Evolutionary conservation across 129 eudicot genomes (phyloP).

Genomic region (Flaveria ramosissima): DNA sequence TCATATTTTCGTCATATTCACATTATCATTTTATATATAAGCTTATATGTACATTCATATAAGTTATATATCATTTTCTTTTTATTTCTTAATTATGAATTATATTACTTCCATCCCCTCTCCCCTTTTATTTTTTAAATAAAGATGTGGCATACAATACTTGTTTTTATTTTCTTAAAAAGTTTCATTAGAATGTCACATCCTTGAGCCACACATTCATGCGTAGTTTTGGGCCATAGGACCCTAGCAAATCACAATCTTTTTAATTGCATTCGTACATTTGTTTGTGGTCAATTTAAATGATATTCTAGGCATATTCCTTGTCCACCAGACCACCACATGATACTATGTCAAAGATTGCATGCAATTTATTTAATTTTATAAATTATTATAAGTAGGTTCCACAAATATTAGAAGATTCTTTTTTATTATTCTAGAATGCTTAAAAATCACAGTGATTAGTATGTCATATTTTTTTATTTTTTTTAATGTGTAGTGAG

Average conservation of each 20-base stretch:
- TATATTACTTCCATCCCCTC: not conserved
- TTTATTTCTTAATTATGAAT: too few relatives aligned
- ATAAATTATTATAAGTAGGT: too few relatives aligned
- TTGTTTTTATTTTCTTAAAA: not conserved
- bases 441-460: too few relatives aligned
- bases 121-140: not conserved
- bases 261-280: not conserved
- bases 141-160: not conserved
- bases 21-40: too few relatives aligned
- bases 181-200: not conserved
- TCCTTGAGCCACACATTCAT: not conserved
- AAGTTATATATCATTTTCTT: too few relatives aligned
- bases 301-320: constrained; percentile 21
- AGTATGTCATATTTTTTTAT: too few relatives aligned
- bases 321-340: constrained; percentile 12
- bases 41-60: too few relatives aligned
- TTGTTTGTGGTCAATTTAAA: not conserved
- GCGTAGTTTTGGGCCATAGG: not conserved
- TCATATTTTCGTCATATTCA: too few relatives aligned
- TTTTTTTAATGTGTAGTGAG: too few relatives aligned
- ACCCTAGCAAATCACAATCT: not conserved
- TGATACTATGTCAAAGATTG: not conserved
- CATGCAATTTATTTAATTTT: not conserved
- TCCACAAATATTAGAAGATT: not conserved
- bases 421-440: too few relatives aligned